Evolutionary conservation across 352 stramenopile species (phyloP).

Genomic region (Pythium coloratum): DNA sequence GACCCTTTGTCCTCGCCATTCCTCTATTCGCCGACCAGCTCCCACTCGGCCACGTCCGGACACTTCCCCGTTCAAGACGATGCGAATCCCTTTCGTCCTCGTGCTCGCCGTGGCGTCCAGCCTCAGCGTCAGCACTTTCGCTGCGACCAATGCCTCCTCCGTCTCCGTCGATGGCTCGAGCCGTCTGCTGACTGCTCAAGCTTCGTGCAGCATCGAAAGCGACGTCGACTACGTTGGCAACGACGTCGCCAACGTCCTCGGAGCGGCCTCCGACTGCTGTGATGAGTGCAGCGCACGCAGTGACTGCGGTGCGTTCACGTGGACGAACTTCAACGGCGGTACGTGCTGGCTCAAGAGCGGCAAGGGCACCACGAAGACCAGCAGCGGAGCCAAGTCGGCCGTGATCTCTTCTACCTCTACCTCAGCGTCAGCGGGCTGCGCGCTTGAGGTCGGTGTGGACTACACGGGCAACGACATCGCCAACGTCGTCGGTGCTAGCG

Average conservation of each 20-base stretch:
- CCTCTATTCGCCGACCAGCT: background rate
- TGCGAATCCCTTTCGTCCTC: background rate
- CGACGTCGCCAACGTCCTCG: conserved; percentile 24
- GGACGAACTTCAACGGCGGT: conserved; percentile 11
- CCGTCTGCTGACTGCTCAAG: background rate
- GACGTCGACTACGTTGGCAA: conserved; percentile 33
- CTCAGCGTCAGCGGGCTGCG: background rate
- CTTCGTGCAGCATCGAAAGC: conserved; percentile 16
- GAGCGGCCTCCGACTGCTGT: background rate
- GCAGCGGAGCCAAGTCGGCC: background rate
- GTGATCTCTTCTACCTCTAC: background rate
- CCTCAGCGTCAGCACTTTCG: too few relatives aligned
- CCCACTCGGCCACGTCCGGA: background rate
- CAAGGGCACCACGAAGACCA: background rate
- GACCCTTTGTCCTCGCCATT: background rate
- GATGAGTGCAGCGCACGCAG: background rate
- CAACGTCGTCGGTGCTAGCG: background rate
- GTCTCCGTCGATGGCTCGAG: background rate
- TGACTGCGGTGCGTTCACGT: conserved; percentile 7
- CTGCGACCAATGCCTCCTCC: background rate
- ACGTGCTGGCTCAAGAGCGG: conserved; percentile 48
- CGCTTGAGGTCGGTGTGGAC: background rate
- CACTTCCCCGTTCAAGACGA: background rate
- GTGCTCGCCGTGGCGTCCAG: background rate
- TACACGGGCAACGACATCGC: background rate